Percentiles rank a stretch among this genome's conserved stretches.
phyloP scores from a whole-genome alignment of 495 filamentous ascomycete species.

The Penicillium daleae region DNA sequence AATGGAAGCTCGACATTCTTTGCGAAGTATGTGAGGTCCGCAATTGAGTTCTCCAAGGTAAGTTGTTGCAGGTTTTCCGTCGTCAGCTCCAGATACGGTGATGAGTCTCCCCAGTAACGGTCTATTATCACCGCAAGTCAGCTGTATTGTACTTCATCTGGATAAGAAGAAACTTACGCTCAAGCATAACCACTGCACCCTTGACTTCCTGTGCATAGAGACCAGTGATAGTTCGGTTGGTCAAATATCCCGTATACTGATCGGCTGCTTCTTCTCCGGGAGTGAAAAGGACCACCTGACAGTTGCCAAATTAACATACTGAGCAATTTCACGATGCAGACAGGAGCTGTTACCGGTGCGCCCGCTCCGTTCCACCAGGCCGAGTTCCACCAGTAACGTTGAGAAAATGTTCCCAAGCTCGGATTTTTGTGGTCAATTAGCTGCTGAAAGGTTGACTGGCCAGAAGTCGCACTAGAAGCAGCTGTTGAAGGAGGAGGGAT shows the following conservation, averaged over 20 bases:
- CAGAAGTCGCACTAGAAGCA: constrained; percentile 8
- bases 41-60: constrained; percentile 64
- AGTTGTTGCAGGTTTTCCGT: constrained; percentile 62
- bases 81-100: constrained; percentile 58
- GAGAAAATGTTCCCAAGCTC: constrained; percentile 56
- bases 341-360: constrained; percentile 47
- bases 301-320: constrained; percentile 8
- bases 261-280: constrained; percentile 61
- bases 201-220: constrained; percentile 56
- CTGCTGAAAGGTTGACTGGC: constrained; percentile 50
- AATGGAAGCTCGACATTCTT: constrained; percentile 61
- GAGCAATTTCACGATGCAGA: not conserved
- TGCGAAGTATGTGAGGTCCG: constrained; percentile 66
- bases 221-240: constrained; percentile 55
- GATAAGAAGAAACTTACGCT: constrained; percentile 46
- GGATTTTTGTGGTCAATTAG: constrained; percentile 58
- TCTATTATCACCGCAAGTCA: constrained; percentile 33
- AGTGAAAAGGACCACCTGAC: constrained; percentile 56
- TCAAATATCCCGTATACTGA: constrained; percentile 50
- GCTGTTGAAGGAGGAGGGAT: constrained; percentile 15
- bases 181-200: constrained; percentile 59
- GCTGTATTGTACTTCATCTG: not conserved
- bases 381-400: constrained; percentile 56
- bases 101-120: constrained; percentile 65
- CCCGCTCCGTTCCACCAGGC: constrained; percentile 57